Conservation (phyloP, 345 rosid species). For the Salix arbutifolia region DNA sequence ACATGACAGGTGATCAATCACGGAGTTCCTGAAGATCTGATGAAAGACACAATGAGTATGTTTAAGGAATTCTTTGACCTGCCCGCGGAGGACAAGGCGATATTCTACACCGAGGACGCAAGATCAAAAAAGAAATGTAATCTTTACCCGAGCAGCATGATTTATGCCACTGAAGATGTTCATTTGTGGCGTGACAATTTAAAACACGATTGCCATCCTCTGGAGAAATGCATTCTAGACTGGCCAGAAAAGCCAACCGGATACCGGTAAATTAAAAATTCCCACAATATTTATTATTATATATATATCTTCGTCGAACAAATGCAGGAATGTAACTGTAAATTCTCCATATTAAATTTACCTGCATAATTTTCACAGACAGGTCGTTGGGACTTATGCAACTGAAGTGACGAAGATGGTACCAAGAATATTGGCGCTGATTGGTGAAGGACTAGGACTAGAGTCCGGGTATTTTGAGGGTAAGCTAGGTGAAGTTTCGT, state of each 20-base stretch:
- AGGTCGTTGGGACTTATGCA: constrained; percentile 14
- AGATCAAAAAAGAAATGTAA: constrained; percentile 18
- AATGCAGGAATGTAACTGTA: too few relatives aligned
- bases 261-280: constrained; percentile 7
- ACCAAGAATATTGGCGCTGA: constrained; percentile 13
- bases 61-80: constrained; percentile 30
- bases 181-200: constrained; percentile 35
- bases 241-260: constrained; percentile 27
- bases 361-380: not conserved
- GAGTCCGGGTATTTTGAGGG: not conserved
- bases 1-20: constrained; percentile 31
- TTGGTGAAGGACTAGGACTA: constrained; percentile 23
- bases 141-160: constrained; percentile 26
- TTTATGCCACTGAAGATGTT: constrained; percentile 16
- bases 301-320: too few relatives aligned
- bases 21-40: constrained; percentile 26
- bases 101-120: constrained; percentile 24
- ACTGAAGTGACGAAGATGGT: constrained; percentile 22
- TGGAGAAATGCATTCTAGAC: constrained; percentile 11
- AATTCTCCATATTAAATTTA: too few relatives aligned
- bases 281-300: not conserved
- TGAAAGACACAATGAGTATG: constrained; percentile 20
- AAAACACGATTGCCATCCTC: constrained; percentile 17
- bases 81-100: constrained; percentile 25
- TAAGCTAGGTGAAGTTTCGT: not conserved